Evolutionary conservation across 768 basidiomycete species (phyloP), one percentile per base, ranked within the genome.

Genomic region (Calocybe gangraenosa): DNA sequence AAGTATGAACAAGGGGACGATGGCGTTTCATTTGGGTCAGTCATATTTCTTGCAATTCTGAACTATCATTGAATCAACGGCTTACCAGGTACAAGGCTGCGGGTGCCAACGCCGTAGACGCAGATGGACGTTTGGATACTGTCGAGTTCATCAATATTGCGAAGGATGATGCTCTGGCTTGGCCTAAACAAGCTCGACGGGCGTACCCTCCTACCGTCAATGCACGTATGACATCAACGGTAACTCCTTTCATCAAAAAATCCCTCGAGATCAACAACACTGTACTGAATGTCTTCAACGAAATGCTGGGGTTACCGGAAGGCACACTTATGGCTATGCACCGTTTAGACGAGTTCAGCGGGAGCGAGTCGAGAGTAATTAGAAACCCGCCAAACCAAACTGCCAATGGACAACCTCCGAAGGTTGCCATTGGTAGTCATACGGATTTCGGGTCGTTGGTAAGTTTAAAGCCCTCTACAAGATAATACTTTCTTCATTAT

Each of bases 381-480:
- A 76, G 62, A 54, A 76, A 68, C 22, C 74, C 78, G 0, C 71
- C 69, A 0, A 64, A 58, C 44, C 59, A 62, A 3, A 53, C 51
- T 0, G 67, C 44, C 28, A 63, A 69, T 5, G 70, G 61, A 37
- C 64, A 69, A n/a, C 66, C 68, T 0, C 58, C 84, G 33, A 50
- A 20, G 2, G 39, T 48, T 10, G 42, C 47, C 10, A 36, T 52
- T n/a, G 82, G 82, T 15, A 75, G 78, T 1, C 85, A 87, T 57
- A 84, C 83, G 2, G 84, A 85, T 59, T 86, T 85, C 50, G 82
- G 84, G 52, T 80, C 79, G n/a, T 58, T 85, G 46, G 82, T 82
- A 52, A 56, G 75, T 20, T 11, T n/a, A n/a, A 1, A 31, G 1
- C 19, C 35, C 22, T 18, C 54, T 53, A n/a, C 55, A 55, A 62